Evolutionary conservation across 495 filamentous ascomycete species (phyloP), one percentile per base, ranked within the genome.

Genomic region (Lophium mytilinum): DNA sequence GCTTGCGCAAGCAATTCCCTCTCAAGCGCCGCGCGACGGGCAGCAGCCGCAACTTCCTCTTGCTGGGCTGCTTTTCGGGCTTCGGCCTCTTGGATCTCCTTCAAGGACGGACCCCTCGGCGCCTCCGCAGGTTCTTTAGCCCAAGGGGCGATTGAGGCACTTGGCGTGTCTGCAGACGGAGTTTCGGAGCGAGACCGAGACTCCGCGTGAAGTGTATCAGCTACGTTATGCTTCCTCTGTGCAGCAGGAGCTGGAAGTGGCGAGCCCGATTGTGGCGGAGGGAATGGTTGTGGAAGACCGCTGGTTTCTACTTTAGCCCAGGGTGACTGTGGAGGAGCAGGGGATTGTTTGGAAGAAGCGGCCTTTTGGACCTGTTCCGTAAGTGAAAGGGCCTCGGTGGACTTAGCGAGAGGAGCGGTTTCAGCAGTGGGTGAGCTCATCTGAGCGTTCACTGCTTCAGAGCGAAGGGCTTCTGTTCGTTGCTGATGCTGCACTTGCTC

Each of bases 81-180:
- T 70, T 98, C 93, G 21, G 88, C 82, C 71, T 95, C 93, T 67
- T 98, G 93, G 39, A 98, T 98, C 65, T 98, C 91, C 72, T 89
- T 96, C 53, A 98, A 77, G 53, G 91, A 96, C 3, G 92, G 93
- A 0, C 88, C 90, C 73, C 89, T 96, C 33, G 87, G 82, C 17
- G 82, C 70, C 66, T 90, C 90, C 18, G 80, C 75, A 10, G 78
- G 74, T 58, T 96, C 89, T 69, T 90, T 91, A 5, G 93, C 93
- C 93, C 93, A 98, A 0, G 93, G 93, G 1, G 93, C 93, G 47
- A 96, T 76, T n/a, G 71, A 70, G 9, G 71, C 67, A 37, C 69
- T 71, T 0, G 72, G 72, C 3, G 72, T 74, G 11, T 74, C 72
- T 9, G 68, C 71, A 9, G 70, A 68, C 17, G 72, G 89, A 8